Evolutionary conservation across 495 filamentous ascomycete species (phyloP).

Genomic region (Aspergillus conjunctus): DNA sequence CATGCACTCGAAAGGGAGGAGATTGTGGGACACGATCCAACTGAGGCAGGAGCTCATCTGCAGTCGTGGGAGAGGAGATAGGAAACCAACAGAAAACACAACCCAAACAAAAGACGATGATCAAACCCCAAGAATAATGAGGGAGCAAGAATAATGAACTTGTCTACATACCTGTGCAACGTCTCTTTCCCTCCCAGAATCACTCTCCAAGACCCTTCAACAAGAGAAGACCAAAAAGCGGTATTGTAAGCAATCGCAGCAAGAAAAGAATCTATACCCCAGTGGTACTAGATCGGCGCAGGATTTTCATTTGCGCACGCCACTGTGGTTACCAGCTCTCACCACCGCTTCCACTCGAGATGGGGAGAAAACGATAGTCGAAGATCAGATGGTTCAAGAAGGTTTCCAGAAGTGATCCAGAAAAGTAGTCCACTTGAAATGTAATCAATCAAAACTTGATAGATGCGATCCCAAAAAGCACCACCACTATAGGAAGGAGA

Average conservation of each 20-base stretch:
- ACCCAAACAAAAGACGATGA: neutral
- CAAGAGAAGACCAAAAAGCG: neutral
- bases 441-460: neutral
- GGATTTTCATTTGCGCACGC: slow-evolving; percentile 23
- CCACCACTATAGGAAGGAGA: neutral
- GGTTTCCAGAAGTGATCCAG: slow-evolving; percentile 25
- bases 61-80: neutral
- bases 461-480: neutral
- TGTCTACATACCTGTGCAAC: slow-evolving; percentile 23
- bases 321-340: slow-evolving; percentile 12
- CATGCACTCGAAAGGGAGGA: slow-evolving; percentile 8
- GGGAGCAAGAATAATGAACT: neutral
- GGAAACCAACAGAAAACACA: slow-evolving; percentile 8
- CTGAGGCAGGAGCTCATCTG: slow-evolving; percentile 1
- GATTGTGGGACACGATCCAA: slow-evolving; percentile 11
- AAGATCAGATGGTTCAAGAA: slow-evolving; percentile 17
- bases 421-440: neutral
- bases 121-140: neutral
- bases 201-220: slow-evolving; percentile 2
- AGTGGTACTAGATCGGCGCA: slow-evolving; percentile 24
- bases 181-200: slow-evolving; percentile 8
- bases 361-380: slow-evolving; percentile 11
- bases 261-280: slow-evolving; percentile 22
- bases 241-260: slow-evolving; percentile 4
- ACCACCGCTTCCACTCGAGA: slow-evolving; percentile 5